Conservation (phyloP, 1,139 yeast species). For the Yamadazyma dushanensis region DNA sequence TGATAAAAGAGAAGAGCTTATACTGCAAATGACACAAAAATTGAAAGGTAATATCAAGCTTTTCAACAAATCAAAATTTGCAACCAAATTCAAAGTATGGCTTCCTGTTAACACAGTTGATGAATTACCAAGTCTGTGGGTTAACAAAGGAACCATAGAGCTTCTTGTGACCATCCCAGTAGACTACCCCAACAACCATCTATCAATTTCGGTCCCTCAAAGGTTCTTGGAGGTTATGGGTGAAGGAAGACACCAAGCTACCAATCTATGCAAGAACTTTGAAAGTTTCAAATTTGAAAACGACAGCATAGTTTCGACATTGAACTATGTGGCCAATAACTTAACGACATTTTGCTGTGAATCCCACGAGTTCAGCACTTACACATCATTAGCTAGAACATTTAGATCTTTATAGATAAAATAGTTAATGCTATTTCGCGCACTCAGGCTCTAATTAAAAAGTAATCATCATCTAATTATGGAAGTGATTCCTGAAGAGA, state of each 20-base stretch:
- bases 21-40: constrained; percentile 26
- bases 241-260: constrained; percentile 23
- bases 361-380: constrained; percentile 16
- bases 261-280: constrained; percentile 24
- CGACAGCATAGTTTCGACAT: constrained; percentile 21
- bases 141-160: constrained; percentile 18
- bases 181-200: constrained; percentile 20
- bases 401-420: constrained; percentile 3
- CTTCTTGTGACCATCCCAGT: constrained; percentile 23
- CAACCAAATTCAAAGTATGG: constrained; percentile 25
- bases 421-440: too few species aligned
- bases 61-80: constrained; percentile 25
- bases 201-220: constrained; percentile 22
- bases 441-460: background rate
- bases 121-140: constrained; percentile 24
- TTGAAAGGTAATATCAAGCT: constrained; percentile 23
- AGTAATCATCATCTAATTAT: constrained; percentile 6
- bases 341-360: constrained; percentile 24
- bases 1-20: constrained; percentile 18
- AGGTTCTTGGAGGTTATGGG: constrained; percentile 25
- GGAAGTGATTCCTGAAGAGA: constrained; percentile 11
- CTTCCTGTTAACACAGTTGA: constrained; percentile 15
- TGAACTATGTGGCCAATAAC: constrained; percentile 33
- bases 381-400: constrained; percentile 7
- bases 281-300: constrained; percentile 17